Base-by-base conservation (phyloP, 2,329 filamentous ascomycete genomes). In the Periglandula ipomoeae region DNA sequence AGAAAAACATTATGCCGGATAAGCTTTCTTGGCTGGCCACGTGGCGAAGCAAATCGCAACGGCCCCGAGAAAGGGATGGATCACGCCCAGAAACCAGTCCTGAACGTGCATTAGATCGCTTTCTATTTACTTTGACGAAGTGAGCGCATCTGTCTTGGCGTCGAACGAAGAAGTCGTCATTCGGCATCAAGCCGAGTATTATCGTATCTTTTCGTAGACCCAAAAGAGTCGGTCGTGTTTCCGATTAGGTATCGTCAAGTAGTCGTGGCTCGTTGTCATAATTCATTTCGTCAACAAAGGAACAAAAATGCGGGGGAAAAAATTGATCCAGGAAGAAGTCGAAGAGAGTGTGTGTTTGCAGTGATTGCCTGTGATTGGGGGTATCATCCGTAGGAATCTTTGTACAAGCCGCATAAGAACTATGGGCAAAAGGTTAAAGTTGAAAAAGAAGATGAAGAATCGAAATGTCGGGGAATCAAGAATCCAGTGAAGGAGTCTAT, bases 211-310 rank as follows among this genome's bases (percentile, higher is more conserved):
- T 58, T 58, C 56, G 56, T 64, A 43, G 58, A 61, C 4, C 37
- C 19, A 22, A 39, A 37, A 15, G 3, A 24, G 13, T 39, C 19
- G 20, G n/a, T 47, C 38, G 48, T 50, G 17, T 22, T n/a, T 38
- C 17, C 32, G 7, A 37, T 30, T 23, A 43, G 10, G 5, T 27
- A 15, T 61, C 61, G 60, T 64, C 55, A 54, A 59, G 51, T 64
- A 61, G 59, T 68, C 57, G 65, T 69, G 69, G 66, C 23, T 49
- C 47, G 65, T 70, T 68, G 66, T 74, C 64, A 62, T 68, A 62
- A 68, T 68, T 68, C 63, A 69, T 68, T 69, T 59, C 70, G 65
- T 70, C 34, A 62, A 70, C 65, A 68, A 67, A 68, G 66, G 61
- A 67, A 64, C 60, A 57, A 35, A 35, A 59, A 58, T 55, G 62